These are phyloP conservation scores for Pseudozyma sp. DNA, from an alignment of 1,284 basidiomycete genomes.

Conservation along the genomic window DNA sequence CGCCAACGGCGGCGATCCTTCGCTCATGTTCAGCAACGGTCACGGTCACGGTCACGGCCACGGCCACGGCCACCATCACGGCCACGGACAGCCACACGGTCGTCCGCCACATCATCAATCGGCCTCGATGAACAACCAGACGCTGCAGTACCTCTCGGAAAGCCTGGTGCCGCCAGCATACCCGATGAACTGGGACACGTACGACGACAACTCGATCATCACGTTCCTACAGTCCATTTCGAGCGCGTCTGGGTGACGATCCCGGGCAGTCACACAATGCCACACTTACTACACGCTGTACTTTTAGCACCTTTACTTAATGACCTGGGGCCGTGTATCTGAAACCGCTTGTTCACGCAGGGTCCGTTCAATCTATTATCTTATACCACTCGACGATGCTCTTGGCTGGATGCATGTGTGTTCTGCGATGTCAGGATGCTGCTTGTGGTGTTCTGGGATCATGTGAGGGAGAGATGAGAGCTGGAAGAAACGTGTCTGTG, in stretches of 20 bases:
- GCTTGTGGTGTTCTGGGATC: no score
- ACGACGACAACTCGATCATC: constrained; percentile 53
- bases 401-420: no score
- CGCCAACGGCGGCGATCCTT: constrained; percentile 10
- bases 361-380: no score
- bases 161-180: constrained; percentile 46
- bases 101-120: constrained; percentile 8
- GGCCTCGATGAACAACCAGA: constrained; percentile 12
- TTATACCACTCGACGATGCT: no score
- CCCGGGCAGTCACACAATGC: no score
- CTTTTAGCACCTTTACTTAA: background rate
- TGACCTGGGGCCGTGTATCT: background rate
- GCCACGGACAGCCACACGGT: constrained; percentile 8
- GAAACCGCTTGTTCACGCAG: no score
- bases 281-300: background rate
- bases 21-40: constrained; percentile 24
- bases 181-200: constrained; percentile 50
- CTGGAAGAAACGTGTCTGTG: constrained; percentile 2
- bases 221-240: constrained; percentile 47
- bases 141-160: constrained; percentile 41
- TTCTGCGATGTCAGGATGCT: no score
- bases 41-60: constrained; percentile 1
- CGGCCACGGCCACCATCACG: constrained; percentile 3
- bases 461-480: background rate
- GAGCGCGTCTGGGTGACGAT: constrained; percentile 17